Conservation (phyloP, 805 yeast species). For the Kluyveromyces nonfermentans region DNA sequence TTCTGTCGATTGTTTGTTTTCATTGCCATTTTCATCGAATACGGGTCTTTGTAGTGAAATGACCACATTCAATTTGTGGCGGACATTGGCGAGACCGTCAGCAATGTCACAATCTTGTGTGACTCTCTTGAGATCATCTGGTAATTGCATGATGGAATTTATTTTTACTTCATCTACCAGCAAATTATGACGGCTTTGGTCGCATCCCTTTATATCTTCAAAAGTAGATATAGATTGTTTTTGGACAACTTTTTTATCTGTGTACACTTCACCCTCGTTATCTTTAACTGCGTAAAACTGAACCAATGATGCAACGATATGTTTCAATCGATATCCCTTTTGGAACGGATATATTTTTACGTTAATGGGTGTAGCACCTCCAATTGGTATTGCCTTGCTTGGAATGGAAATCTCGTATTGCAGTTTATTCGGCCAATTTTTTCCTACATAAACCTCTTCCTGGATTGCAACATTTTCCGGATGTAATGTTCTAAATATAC, state of each 20-base stretch:
- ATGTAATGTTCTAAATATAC: slow-evolving; percentile 75
- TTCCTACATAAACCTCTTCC: slow-evolving; percentile 84
- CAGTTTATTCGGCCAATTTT: slow-evolving; percentile 81
- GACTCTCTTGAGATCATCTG: slow-evolving; percentile 57
- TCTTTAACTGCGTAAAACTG: slow-evolving; percentile 59
- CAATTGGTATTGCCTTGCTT: slow-evolving; percentile 78
- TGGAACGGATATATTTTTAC: slow-evolving; percentile 66
- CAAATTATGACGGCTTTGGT: slow-evolving; percentile 18
- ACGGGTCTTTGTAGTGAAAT: slow-evolving; percentile 41
- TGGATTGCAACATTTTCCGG: slow-evolving; percentile 52
- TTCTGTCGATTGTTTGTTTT: slow-evolving; percentile 65
- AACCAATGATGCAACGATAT: slow-evolving; percentile 51
- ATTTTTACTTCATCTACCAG: slow-evolving; percentile 54
- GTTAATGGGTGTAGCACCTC: slow-evolving; percentile 60
- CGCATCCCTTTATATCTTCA: slow-evolving; percentile 36
- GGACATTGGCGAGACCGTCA: slow-evolving; percentile 54
- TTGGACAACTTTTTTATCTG: slow-evolving; percentile 51
- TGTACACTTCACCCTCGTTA: slow-evolving; percentile 42
- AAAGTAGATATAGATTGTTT: slow-evolving; percentile 41
- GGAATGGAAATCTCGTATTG: slow-evolving; percentile 84
- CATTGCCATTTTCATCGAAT: slow-evolving; percentile 3
- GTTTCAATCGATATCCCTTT: slow-evolving; percentile 68
- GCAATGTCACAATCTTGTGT: slow-evolving; percentile 78
- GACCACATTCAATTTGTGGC: slow-evolving; percentile 72
- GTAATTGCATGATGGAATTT: slow-evolving; percentile 49